phyloP scores from a whole-genome alignment of 2,329 filamentous ascomycete species.

The Penicillium sp. region DNA sequence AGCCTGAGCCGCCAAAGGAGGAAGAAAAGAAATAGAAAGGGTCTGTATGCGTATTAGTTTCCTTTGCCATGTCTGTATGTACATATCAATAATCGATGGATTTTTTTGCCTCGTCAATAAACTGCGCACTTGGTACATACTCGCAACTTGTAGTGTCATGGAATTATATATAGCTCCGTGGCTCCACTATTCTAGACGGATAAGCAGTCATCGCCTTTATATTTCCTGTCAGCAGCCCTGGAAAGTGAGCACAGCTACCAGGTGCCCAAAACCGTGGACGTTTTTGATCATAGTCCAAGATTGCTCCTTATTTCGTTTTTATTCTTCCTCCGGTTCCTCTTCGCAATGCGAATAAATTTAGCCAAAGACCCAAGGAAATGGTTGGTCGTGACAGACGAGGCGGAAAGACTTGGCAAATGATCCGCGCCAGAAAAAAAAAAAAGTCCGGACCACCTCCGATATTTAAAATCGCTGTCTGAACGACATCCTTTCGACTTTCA shows the following conservation, averaged over 20 bases:
- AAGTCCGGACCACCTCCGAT: conserved; percentile 10
- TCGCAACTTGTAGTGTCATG: neutral
- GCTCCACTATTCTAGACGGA: neutral
- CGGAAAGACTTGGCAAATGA: conserved; percentile 22
- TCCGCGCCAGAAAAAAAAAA: conserved; percentile 22
- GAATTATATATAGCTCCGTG: neutral
- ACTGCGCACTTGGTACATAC: neutral
- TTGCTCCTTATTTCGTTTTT: neutral
- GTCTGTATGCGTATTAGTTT: conserved; percentile 39
- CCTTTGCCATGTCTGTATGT: conserved; percentile 41
- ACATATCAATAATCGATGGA: conserved; percentile 33
- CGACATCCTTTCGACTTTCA: neutral
- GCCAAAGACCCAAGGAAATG: neutral
- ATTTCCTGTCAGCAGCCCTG: neutral
- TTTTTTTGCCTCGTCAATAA: conserved; percentile 3
- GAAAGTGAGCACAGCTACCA: neutral
- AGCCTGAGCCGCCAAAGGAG: conserved; percentile 88
- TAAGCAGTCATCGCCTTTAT: no score
- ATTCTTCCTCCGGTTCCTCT: neutral
- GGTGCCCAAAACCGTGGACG: neutral
- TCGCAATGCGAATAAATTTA: neutral
- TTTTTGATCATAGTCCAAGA: neutral
- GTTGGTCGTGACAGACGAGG: neutral
- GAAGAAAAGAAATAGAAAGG: conserved; percentile 81
- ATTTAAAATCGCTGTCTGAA: conserved; percentile 1